phyloP scores from a whole-genome alignment of 352 stramenopile genomes.

The Thalassiosira exigua region DNA sequence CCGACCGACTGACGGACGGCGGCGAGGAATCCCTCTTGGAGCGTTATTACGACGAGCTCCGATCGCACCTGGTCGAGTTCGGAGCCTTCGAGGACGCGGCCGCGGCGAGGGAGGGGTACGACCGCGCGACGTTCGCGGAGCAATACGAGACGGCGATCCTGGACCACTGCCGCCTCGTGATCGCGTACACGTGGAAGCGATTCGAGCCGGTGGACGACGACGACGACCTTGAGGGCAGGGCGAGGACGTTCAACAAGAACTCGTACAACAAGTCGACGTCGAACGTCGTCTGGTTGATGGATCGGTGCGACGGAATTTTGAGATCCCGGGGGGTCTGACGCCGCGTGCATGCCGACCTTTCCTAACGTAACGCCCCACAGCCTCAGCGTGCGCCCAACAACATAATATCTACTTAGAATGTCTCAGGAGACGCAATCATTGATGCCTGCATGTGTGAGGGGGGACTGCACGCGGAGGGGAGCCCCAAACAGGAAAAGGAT shows the following conservation, averaged over 20 bases:
- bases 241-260: slow-evolving; percentile 64
- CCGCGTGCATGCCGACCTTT: too few species aligned
- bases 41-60: slow-evolving; percentile 63
- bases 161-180: slow-evolving; percentile 71
- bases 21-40: slow-evolving; percentile 59
- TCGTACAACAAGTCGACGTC: slow-evolving; percentile 75
- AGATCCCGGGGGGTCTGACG: slow-evolving; percentile 30
- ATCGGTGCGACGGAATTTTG: slow-evolving; percentile 54
- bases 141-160: slow-evolving; percentile 77
- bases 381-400: too few species aligned
- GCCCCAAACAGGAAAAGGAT: too few species aligned
- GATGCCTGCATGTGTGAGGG: too few species aligned
- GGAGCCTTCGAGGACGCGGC: slow-evolving; percentile 40
- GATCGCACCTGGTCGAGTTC: slow-evolving; percentile 59
- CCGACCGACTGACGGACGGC: slow-evolving; percentile 48
- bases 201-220: slow-evolving; percentile 53
- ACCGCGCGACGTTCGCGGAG: slow-evolving; percentile 43
- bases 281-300: slow-evolving; percentile 70
- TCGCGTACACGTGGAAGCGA: slow-evolving; percentile 72
- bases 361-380: too few species aligned
- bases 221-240: slow-evolving; percentile 13
- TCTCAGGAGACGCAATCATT: too few species aligned
- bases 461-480: too few species aligned
- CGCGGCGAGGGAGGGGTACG: slow-evolving; percentile 51
- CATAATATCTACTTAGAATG: too few species aligned